Evolutionary conservation across 768 basidiomycete genomes (phyloP), one percentile per base, ranked within the genome.

Genomic region (Kondoa subrosea): DNA sequence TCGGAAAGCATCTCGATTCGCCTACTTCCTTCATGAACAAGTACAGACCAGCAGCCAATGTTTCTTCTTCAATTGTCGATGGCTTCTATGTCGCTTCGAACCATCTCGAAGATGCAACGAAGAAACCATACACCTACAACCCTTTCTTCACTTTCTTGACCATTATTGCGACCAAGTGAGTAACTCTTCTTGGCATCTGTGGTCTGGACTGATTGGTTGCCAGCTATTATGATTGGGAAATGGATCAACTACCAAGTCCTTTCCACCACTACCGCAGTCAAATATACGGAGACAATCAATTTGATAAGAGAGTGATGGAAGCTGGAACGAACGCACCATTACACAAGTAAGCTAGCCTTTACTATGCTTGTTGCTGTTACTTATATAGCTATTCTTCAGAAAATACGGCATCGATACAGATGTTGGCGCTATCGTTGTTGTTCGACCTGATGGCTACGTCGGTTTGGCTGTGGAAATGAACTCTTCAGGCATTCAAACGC

Each of bases 381-480:
- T n/a, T n/a, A n/a, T n/a, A n/a, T n/a, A n/a, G n/a, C n/a, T n/a
- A n/a, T n/a, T n/a, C n/a, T n/a, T n/a, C n/a, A n/a, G n/a, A n/a
- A 75, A 75, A 70, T 76, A 72, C 62, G 76, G 76, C 29, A 56
- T 76, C 40, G 71, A 72, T 61, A 58, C 72, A 66, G 68, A 66
- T 15, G 62, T 64, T 17, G 76, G 76, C 8, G 72, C 68, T n/a
- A 75, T 77, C 69, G 70, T 77, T 65, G 74, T 74, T 29, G 76
- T 76, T 57, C 69, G 76, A 32, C 76, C 76, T 1, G 76, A 77
- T 68, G 76, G 76, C 1, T 77, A 77, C 71, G 75, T 76, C 59
- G 76, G 75, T 1, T 71, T 74, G 4, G 72, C 74, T 27, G 73
- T 73, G 16, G 69, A 71, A 25, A 66, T 77, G 56, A 70, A 70